Evolutionary conservation across 225 moss, liverwort and hornwort species (phyloP).

Genomic region (Polytrichum commune): DNA sequence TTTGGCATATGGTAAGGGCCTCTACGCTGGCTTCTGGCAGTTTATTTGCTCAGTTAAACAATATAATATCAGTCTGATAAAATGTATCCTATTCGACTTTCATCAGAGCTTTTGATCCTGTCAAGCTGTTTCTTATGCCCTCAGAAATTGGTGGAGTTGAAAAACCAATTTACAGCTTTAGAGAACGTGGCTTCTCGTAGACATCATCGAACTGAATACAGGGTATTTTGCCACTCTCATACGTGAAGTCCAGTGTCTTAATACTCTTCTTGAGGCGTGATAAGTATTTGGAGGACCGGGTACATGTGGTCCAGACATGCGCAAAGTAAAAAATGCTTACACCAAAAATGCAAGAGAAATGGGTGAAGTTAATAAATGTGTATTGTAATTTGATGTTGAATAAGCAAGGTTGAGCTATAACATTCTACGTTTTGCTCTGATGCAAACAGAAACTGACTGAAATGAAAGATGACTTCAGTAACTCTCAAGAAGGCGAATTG

Average conservation of each 20-base stretch:
- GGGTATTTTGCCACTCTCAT: constrained; percentile 17
- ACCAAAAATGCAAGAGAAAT: no score
- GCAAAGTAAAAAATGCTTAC: no score
- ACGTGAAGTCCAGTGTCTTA: no score
- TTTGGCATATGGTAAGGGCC: no score
- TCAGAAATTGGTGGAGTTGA: constrained; percentile 36
- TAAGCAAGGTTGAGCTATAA: neutral
- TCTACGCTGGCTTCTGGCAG: no score
- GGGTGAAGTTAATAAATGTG: neutral
- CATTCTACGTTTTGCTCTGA: neutral
- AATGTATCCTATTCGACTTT: no score
- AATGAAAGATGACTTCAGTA: constrained; percentile 33
- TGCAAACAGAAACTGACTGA: constrained; percentile 33
- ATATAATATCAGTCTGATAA: no score
- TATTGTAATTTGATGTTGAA: neutral
- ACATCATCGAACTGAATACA: constrained; percentile 25
- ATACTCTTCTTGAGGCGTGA: no score
- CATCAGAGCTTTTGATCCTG: no score
- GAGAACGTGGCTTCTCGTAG: constrained; percentile 22
- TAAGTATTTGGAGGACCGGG: no score
- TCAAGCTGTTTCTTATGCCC: neutral
- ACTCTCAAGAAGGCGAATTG: constrained; percentile 27
- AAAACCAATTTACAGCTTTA: constrained; percentile 23
- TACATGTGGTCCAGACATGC: no score
- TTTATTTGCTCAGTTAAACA: no score